Evolutionary conservation across 2,329 filamentous ascomycete species (phyloP).

Genomic region (Cordyceps farinosa): DNA sequence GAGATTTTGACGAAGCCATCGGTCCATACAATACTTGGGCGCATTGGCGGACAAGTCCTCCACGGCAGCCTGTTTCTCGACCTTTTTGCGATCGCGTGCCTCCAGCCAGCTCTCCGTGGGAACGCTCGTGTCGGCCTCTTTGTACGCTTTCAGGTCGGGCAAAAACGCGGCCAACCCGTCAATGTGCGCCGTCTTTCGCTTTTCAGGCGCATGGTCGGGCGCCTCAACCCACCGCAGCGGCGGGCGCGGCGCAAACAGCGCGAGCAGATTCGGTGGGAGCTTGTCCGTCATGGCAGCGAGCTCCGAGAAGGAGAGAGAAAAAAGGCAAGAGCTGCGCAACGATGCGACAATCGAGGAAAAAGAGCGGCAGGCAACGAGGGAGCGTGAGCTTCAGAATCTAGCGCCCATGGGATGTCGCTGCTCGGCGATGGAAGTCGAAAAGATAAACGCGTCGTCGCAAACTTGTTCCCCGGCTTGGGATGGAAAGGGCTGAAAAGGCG

Average conservation of each 20-base stretch:
- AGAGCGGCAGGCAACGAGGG: neutral
- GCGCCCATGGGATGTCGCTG: neutral
- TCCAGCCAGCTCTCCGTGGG: conserved; percentile 94
- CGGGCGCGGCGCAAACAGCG: conserved; percentile 91
- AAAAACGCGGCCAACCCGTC: conserved; percentile 72
- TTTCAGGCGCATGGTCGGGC: conserved; percentile 75
- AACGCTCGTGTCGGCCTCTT: conserved; percentile 69
- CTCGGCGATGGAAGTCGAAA: conserved; percentile 1
- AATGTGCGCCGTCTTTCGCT: conserved; percentile 71
- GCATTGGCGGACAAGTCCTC: conserved; percentile 62
- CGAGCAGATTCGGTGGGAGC: conserved; percentile 85
- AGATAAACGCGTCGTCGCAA: conserved; percentile 17
- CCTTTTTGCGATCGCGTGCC: conserved; percentile 75
- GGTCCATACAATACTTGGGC: conserved; percentile 55
- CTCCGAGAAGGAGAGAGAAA: neutral
- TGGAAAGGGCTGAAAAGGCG: conserved; percentile 5
- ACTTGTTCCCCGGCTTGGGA: neutral
- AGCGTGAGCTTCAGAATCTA: neutral
- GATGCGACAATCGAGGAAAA: neutral
- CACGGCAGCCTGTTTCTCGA: conserved; percentile 70
- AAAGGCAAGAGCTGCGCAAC: neutral
- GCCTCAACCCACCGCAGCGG: conserved; percentile 86
- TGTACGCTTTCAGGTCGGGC: conserved; percentile 70
- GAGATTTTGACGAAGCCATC: neutral
- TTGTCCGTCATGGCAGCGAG: conserved; percentile 79